phyloP scores from a whole-genome alignment of 1,284 basidiomycete species.

The Rhodotorula sp. region DNA sequence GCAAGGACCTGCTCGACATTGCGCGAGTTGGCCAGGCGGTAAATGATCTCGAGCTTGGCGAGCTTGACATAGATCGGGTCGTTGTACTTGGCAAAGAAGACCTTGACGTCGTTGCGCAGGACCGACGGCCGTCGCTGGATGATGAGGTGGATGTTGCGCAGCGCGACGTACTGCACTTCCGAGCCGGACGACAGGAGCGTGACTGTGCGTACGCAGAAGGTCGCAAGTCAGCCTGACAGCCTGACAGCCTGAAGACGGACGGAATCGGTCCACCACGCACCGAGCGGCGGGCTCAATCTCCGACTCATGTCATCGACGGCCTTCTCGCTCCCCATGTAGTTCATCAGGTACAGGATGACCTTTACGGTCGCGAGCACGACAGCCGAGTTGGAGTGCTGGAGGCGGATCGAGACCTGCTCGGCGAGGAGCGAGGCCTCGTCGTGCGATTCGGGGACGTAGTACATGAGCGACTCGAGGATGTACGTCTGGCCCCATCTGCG shows the following conservation, averaged over 20 bases:
- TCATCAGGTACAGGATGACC: slow-evolving; percentile 94
- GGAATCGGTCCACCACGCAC: slow-evolving; percentile 55
- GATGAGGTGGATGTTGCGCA: slow-evolving; percentile 94
- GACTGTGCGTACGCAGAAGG: no score
- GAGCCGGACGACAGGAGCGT: slow-evolving; percentile 92
- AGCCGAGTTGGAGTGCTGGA: slow-evolving; percentile 92
- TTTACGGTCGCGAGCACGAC: slow-evolving; percentile 94
- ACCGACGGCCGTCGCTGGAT: slow-evolving; percentile 91
- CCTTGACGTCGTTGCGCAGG: slow-evolving; percentile 93
- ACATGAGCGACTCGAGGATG: slow-evolving; percentile 89
- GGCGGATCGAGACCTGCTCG: slow-evolving; percentile 85
- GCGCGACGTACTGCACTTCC: slow-evolving; percentile 96
- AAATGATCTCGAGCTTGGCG: slow-evolving; percentile 98
- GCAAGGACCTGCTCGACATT: slow-evolving; percentile 89
- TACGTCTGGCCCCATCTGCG: slow-evolving; percentile 97
- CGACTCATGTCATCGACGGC: slow-evolving; percentile 87
- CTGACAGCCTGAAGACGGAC: neutral
- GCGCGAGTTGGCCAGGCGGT: slow-evolving; percentile 84
- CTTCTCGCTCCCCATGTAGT: slow-evolving; percentile 91
- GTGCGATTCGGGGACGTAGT: slow-evolving; percentile 84
- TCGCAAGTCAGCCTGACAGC: neutral
- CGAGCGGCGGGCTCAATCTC: slow-evolving; percentile 95
- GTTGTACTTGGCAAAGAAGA: slow-evolving; percentile 99
- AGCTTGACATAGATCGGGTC: slow-evolving; percentile 99
- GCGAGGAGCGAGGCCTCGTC: slow-evolving; percentile 90